Evolutionary conservation across 768 basidiomycete species (phyloP).

Genomic region (Naganishia vaughanmartiniae): DNA sequence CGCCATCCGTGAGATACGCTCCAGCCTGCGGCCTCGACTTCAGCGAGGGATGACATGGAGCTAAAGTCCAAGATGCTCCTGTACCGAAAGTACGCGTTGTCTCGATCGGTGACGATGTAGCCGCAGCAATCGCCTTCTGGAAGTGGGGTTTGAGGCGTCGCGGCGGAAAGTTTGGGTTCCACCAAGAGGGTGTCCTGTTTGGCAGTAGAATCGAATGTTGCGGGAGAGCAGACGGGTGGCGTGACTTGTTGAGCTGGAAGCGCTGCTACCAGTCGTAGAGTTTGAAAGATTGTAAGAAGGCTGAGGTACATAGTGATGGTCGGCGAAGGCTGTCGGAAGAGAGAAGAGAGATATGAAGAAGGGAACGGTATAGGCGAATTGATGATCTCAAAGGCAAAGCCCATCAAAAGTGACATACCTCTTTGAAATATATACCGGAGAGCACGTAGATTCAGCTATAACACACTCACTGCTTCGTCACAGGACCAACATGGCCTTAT

Average conservation of each 20-base stretch:
- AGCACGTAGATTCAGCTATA: too few species aligned
- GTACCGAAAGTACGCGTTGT: conserved; percentile 9
- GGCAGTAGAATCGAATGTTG: background rate
- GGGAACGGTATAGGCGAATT: background rate
- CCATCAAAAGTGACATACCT: background rate
- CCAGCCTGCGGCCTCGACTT: background rate
- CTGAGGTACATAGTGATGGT: background rate
- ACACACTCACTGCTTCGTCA: too few species aligned
- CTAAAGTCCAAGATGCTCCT: background rate
- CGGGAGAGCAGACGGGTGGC: background rate
- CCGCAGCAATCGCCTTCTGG: conserved; percentile 1
- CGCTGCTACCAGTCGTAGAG: background rate
- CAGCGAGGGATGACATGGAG: background rate
- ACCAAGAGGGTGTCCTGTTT: background rate
- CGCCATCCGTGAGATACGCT: background rate
- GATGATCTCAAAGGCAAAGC: background rate
- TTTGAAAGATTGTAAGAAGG: background rate
- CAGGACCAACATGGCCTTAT: too few species aligned
- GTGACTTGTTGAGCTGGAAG: background rate
- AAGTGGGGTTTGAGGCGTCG: background rate
- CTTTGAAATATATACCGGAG: background rate
- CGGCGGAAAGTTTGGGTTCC: background rate
- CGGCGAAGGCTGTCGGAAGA: background rate
- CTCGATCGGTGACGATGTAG: background rate
- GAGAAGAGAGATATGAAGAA: background rate